These are phyloP conservation scores for Pyrus bretschneideri DNA, from an alignment of 306 rosid species.

Conservation along the genomic window DNA sequence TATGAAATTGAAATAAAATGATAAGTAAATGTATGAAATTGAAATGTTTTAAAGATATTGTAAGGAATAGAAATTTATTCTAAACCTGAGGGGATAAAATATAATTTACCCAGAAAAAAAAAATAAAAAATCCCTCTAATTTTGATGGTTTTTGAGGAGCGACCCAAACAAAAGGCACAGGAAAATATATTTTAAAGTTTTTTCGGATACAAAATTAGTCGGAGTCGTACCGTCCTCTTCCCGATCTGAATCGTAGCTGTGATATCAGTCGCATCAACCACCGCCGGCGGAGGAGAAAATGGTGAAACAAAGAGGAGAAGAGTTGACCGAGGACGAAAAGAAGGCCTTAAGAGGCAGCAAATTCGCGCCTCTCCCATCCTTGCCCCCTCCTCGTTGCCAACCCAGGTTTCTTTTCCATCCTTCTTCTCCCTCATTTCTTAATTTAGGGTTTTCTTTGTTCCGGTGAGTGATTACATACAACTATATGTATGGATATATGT, in stretches of 20 bases:
- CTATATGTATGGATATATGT: background rate
- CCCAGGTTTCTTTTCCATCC: conserved; percentile 40
- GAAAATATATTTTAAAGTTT: background rate
- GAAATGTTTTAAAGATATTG: too few relatives aligned
- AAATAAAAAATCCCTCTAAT: too few relatives aligned
- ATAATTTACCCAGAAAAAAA: too few relatives aligned
- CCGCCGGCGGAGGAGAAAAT: conserved; percentile 3
- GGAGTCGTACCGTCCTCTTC: background rate
- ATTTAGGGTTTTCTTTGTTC: background rate
- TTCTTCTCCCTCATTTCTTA: background rate
- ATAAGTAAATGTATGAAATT: too few relatives aligned
- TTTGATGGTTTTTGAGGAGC: background rate
- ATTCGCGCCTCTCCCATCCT: conserved; percentile 79
- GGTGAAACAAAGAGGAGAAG: conserved; percentile 38
- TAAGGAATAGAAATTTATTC: rapidly evolving
- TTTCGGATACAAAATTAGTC: background rate
- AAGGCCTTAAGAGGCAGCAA: conserved; percentile 86
- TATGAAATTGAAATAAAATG: too few relatives aligned
- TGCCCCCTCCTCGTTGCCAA: conserved; percentile 41
- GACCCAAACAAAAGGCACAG: background rate
- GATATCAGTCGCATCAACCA: background rate
- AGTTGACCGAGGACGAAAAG: conserved; percentile 69
- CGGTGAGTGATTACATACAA: background rate
- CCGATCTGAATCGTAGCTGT: background rate
- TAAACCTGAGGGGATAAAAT: too few relatives aligned